These are phyloP conservation scores for Aspergillus nanangensis DNA, from an alignment of 495 filamentous ascomycete species.

Conservation along the genomic window DNA sequence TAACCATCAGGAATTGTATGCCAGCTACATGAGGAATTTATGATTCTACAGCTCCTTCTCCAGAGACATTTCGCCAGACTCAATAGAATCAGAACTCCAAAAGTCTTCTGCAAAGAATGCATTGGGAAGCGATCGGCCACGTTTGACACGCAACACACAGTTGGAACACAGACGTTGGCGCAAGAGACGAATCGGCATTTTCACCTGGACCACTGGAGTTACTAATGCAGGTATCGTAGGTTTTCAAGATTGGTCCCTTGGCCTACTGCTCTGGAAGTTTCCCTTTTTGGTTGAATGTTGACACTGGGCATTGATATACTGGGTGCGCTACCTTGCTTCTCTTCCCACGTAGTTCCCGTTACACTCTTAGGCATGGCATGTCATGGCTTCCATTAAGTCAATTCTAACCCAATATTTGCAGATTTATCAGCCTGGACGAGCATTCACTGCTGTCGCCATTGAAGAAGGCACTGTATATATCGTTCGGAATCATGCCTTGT, in stretches of 20 bases:
- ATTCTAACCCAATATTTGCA: constrained; percentile 14
- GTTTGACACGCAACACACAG: constrained; percentile 24
- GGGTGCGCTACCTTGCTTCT: constrained; percentile 33
- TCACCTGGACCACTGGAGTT: constrained; percentile 30
- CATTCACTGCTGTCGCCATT: constrained; percentile 57
- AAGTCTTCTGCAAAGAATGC: constrained; percentile 29
- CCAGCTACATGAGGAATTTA: neutral
- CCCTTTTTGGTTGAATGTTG: constrained; percentile 78
- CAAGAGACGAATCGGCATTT: constrained; percentile 36
- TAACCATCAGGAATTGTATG: too few species aligned
- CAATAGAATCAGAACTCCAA: constrained; percentile 25
- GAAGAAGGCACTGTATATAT: constrained; percentile 53
- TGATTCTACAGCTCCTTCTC: neutral
- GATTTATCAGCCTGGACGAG: constrained; percentile 61
- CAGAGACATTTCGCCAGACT: constrained; percentile 23
- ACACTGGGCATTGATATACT: constrained; percentile 73
- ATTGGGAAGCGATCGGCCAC: constrained; percentile 17
- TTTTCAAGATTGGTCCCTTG: constrained; percentile 50
- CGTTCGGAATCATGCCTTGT: constrained; percentile 53
- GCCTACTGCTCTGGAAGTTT: constrained; percentile 58
- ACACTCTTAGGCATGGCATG: constrained; percentile 1
- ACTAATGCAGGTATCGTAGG: constrained; percentile 50
- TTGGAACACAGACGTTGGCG: constrained; percentile 31
- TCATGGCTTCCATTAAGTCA: neutral
- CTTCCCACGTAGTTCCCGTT: constrained; percentile 1